phyloP scores from a whole-genome alignment of 2,329 filamentous ascomycete species.

The Amphichorda felina region DNA sequence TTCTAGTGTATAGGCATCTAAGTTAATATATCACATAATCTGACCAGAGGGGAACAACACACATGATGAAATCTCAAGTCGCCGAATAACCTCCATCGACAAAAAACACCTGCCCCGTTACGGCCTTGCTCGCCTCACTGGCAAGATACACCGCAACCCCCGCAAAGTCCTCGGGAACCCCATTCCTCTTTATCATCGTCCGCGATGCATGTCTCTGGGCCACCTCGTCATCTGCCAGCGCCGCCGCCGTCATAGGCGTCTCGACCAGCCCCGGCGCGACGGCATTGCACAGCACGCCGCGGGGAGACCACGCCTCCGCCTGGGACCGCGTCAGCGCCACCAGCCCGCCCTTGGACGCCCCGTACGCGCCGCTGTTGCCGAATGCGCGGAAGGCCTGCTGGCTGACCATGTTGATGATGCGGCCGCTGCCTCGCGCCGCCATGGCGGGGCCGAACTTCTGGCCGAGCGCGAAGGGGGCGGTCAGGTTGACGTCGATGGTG shows the following conservation, averaged over 20 bases:
- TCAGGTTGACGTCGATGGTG: constrained; percentile 19
- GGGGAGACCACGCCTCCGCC: constrained; percentile 20
- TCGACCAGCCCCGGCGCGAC: constrained; percentile 18
- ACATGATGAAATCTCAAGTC: constrained; percentile 7
- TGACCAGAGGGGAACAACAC: no score
- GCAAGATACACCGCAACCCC: constrained; percentile 17
- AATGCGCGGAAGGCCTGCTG: constrained; percentile 19
- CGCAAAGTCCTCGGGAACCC: constrained; percentile 16
- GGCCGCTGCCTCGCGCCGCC: constrained; percentile 16
- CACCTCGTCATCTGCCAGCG: constrained; percentile 10
- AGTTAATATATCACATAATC: no score
- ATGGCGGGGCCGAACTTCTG: constrained; percentile 19
- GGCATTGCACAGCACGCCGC: constrained; percentile 19
- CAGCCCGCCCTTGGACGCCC: constrained; percentile 18
- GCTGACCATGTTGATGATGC: constrained; percentile 20
- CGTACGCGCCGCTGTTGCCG: constrained; percentile 20
- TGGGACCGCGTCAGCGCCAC: constrained; percentile 18
- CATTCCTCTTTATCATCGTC: constrained; percentile 19
- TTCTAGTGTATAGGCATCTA: no score
- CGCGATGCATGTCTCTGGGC: constrained; percentile 11
- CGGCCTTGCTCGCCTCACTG: constrained; percentile 15
- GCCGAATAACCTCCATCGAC: constrained; percentile 22
- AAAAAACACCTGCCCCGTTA: constrained; percentile 20
- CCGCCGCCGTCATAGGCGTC: constrained; percentile 12
- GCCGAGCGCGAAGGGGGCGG: constrained; percentile 16